These are phyloP conservation scores for Amanita phalloides DNA, from an alignment of 768 basidiomycete genomes.

Conservation along the genomic window DNA sequence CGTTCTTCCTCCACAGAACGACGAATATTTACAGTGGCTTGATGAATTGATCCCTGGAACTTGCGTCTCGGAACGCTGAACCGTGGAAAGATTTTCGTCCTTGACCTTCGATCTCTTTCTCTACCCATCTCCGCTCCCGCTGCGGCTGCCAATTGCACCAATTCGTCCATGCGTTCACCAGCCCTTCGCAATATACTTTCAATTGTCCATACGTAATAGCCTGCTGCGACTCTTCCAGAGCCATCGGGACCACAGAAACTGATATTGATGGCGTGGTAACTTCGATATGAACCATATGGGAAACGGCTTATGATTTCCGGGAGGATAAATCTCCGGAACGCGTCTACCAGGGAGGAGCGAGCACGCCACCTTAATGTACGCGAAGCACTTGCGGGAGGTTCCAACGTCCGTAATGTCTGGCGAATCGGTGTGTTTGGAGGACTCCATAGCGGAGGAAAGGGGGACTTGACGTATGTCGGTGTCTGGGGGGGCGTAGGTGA, in stretches of 20 bases:
- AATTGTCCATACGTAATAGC: slow-evolving; percentile 45
- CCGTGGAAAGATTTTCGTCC: slow-evolving; percentile 2
- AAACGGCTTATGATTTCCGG: slow-evolving; percentile 33
- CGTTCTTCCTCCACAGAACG: not conserved
- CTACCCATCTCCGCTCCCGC: not conserved
- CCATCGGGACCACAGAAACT: slow-evolving; percentile 11
- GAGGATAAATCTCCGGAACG: slow-evolving; percentile 53
- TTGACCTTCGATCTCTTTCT: slow-evolving; percentile 6
- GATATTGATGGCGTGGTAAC: slow-evolving; percentile 11
- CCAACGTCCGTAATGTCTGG: not conserved
- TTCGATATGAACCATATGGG: slow-evolving; percentile 12
- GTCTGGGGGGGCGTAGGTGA: slow-evolving; percentile 18
- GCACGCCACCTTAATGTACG: slow-evolving; percentile 48
- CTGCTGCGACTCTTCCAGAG: slow-evolving; percentile 16
- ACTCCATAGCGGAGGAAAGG: slow-evolving; percentile 13
- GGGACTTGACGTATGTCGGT: slow-evolving; percentile 12
- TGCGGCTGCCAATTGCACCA: slow-evolving; percentile 1
- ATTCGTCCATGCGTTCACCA: slow-evolving; percentile 25
- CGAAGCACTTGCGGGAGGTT: slow-evolving; percentile 10
- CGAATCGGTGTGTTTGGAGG: not conserved
- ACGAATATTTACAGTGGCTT: not conserved
- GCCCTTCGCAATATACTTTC: slow-evolving; percentile 40
- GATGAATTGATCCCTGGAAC: not conserved
- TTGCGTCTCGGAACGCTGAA: slow-evolving; percentile 4
- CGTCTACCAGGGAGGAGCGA: slow-evolving; percentile 56